Evolutionary conservation across 768 basidiomycete species (phyloP), one percentile per base, ranked within the genome.

Genomic region (Tylopilus subfusipes): DNA sequence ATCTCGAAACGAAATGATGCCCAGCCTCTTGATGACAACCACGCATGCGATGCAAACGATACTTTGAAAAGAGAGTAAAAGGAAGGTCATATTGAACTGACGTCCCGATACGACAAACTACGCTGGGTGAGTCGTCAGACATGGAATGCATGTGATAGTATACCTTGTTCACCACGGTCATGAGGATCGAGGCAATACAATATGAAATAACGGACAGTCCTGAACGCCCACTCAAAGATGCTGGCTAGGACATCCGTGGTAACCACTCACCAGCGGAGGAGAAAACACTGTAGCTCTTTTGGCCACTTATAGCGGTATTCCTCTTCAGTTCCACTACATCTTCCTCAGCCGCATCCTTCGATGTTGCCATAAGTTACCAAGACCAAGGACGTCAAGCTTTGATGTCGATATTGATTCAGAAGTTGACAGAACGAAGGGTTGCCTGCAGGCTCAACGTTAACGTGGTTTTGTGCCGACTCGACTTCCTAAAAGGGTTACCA

Each of bases 101-200:
- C 78, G 78, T 6, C 97, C 97, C 2, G 95, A 98, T 8, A 98
- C 96, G 53, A 98, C 93, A 62, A 89, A 98, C 90, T 98, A 63
- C 33, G 45, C 31, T 44, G 11, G 19, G 33, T 62, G 53, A 60
- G 50, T 42, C 18, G 27, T 29, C 11, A 21, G 42, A 27, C 24
- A 31, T 19, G 21, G 11, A 45, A 38, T 2, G 22, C 2, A 22
- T 21, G 9, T 14, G 12, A 21, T 27, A 19, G 53, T 76, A 53
- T 57, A 93, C 95, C 80, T 98, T 98, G 77, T 98, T 98, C 58
- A 96, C 84, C 42, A 98, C 80, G 0, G 97, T 99, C 97, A 99
- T 99, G 45, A 95, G 72, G 60, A 98, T 96, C 1, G 91, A 93
- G 2, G 95, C 92, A 14, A 89, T 55, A 67, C 97, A 98, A 69